Percentiles rank a stretch among this genome's conserved stretches.
phyloP scores from a whole-genome alignment of 768 basidiomycete genomes.

The Lactifluus rugatus region DNA sequence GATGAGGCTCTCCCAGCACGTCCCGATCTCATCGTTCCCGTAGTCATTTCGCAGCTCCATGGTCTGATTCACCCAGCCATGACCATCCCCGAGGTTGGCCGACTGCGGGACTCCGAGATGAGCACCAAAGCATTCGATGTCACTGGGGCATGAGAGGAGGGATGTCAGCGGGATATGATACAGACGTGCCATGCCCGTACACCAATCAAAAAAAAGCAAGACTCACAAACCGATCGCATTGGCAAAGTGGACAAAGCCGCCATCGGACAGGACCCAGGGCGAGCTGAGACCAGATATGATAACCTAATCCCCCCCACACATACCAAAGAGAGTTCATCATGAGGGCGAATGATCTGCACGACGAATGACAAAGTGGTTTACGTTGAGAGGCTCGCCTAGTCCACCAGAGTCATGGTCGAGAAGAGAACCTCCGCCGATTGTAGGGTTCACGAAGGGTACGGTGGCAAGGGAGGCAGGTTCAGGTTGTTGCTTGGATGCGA shows the following conservation, averaged over 20 bases:
- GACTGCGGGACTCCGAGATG: constrained; percentile 31
- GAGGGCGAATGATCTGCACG: not conserved
- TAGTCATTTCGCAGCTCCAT: constrained; percentile 38
- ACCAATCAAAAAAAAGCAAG: not conserved
- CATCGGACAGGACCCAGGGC: constrained; percentile 9
- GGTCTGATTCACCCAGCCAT: constrained; percentile 36
- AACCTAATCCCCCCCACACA: no score
- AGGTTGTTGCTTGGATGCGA: not conserved
- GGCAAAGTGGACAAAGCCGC: constrained; percentile 13
- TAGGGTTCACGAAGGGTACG: not conserved
- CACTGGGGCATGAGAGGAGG: constrained; percentile 1
- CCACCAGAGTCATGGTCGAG: not conserved
- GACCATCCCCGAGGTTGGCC: constrained; percentile 41
- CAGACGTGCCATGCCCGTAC: no score
- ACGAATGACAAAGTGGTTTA: not conserved
- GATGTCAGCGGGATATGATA: not conserved
- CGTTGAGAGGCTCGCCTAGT: constrained; percentile 19
- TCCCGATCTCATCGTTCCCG: constrained; percentile 29
- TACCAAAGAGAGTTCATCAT: not conserved
- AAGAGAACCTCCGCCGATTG: not conserved
- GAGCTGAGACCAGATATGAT: constrained; percentile 17
- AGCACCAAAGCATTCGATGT: constrained; percentile 24
- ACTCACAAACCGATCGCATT: constrained; percentile 19
- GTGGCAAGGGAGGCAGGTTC: not conserved
- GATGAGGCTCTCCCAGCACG: constrained; percentile 31